Evolutionary conservation across 257 asterid genomes (phyloP).

Genomic region (Solanum ossicruentum): DNA sequence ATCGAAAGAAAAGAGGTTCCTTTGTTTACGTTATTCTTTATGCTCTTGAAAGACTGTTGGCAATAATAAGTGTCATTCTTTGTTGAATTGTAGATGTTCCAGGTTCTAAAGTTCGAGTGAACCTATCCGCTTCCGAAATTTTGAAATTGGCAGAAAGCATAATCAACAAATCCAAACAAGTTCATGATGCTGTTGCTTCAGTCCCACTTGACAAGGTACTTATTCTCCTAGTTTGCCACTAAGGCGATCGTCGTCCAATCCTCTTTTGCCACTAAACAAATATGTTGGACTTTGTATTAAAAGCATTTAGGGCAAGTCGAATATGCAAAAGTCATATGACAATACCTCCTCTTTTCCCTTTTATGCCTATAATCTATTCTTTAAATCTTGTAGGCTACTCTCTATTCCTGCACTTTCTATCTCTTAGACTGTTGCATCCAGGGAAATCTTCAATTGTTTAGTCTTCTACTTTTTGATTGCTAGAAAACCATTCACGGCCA

Average conservation of each 20-base stretch:
- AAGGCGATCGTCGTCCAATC: neutral
- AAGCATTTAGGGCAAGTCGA: neutral
- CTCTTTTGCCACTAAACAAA: neutral
- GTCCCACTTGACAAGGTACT: slow-evolving; percentile 77
- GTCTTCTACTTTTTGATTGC: neutral
- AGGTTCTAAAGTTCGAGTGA: slow-evolving; percentile 47
- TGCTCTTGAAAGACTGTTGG: neutral
- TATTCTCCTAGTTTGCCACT: neutral
- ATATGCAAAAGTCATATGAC: neutral
- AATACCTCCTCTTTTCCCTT: neutral
- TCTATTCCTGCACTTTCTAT: neutral
- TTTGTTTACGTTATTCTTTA: neutral
- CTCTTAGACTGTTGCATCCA: neutral
- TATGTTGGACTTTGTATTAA: neutral
- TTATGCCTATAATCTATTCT: neutral
- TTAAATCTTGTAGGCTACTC: neutral
- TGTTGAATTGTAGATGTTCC: slow-evolving; percentile 34
- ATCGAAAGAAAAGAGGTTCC: slow-evolving; percentile 53
- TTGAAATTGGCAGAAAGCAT: slow-evolving; percentile 58
- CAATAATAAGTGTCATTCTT: neutral
- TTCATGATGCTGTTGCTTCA: slow-evolving; percentile 79
- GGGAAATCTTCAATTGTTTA: neutral
- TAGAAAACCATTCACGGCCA: neutral
- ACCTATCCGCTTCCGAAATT: slow-evolving; percentile 67
- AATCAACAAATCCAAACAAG: slow-evolving; percentile 55